These are phyloP conservation scores for Rhizopogon rudus DNA, from an alignment of 768 basidiomycete species.

Conservation along the genomic window DNA sequence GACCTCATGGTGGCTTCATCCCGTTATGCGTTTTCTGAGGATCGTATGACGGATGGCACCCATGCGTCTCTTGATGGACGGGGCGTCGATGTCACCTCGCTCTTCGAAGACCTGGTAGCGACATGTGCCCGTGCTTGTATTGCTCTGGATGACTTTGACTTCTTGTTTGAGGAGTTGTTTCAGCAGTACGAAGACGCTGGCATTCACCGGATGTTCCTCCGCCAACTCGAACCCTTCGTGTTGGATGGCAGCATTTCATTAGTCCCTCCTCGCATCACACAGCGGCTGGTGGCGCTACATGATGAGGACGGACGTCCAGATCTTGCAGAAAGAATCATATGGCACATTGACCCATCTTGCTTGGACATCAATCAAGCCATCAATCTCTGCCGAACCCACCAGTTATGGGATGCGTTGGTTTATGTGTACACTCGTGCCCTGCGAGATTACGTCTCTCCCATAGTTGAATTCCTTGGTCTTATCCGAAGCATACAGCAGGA, in stretches of 20 bases:
- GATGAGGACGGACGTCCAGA: constrained; percentile 67
- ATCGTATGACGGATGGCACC: constrained; percentile 87
- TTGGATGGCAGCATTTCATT: constrained; percentile 65
- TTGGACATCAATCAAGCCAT: constrained; percentile 94
- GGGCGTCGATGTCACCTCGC: constrained; percentile 85
- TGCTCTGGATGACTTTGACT: constrained; percentile 74
- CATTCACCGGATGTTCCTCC: constrained; percentile 80
- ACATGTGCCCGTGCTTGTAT: constrained; percentile 77
- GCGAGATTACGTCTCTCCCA: constrained; percentile 82
- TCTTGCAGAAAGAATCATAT: constrained; percentile 83
- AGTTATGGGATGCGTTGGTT: constrained; percentile 89
- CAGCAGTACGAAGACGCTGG: constrained; percentile 83
- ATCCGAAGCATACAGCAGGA: constrained; percentile 39
- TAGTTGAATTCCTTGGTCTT: constrained; percentile 78
- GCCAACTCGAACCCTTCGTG: constrained; percentile 77
- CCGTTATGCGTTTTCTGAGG: constrained; percentile 90
- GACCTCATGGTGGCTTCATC: constrained; percentile 87
- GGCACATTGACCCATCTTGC: constrained; percentile 90
- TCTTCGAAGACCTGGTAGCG: constrained; percentile 85
- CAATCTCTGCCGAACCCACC: constrained; percentile 73
- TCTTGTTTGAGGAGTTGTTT: constrained; percentile 91
- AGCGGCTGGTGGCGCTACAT: constrained; percentile 75
- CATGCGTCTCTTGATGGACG: constrained; percentile 78
- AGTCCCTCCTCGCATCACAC: constrained; percentile 85
- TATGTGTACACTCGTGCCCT: constrained; percentile 91